Base-by-base conservation (phyloP, 2,329 filamentous ascomycete species). In the Xylariaceae sp. region DNA sequence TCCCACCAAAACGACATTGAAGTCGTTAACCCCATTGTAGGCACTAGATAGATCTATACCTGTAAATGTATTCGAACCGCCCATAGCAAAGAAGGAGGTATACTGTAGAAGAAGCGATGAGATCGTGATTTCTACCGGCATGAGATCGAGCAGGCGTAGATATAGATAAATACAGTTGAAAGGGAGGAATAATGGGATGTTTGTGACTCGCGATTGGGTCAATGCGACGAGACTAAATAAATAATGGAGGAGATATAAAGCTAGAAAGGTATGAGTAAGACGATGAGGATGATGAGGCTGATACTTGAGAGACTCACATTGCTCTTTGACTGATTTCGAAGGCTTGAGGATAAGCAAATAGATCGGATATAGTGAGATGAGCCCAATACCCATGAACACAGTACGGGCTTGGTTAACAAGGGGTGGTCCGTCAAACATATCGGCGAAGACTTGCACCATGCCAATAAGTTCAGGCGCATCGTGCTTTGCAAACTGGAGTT, bases 1-100 rank as follows among this genome's bases (percentile, higher is more conserved):
- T 1, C 89, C 93, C 14, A 98, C 93, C 14, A 83, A 76, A n/a
- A 82, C 52, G 51, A 93, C 74, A 60, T 87, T 91, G 72, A 94
- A 98, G 45, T 76, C 80, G 40, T 77, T 79, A 29, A 98, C 76
- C 51, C 93, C 93, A 59, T 98, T 98, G 69, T 98, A 98, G 0
- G 91, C 91, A 62, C 85, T 95, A 5, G 89, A 94, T 17, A 98
- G 77, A 61, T 97, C 91, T 57, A 98, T 82, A n/a, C 87, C 92
- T 11, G 91, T 95, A 55, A 98, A 95, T 33, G 93, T 86, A 64
- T 98, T 98, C 37, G 88, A 88, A 62, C 90, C 90, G 20, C 91
- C 93, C 52, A 89, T 82, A 22, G 88, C 85, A 64, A 97, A 98
- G 75, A 95, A 98, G 41, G 85, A 83, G 27, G 81, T 74, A 67